Conservation (phyloP, 139 green algal genomes). For the Chlorella ohadii region DNA sequence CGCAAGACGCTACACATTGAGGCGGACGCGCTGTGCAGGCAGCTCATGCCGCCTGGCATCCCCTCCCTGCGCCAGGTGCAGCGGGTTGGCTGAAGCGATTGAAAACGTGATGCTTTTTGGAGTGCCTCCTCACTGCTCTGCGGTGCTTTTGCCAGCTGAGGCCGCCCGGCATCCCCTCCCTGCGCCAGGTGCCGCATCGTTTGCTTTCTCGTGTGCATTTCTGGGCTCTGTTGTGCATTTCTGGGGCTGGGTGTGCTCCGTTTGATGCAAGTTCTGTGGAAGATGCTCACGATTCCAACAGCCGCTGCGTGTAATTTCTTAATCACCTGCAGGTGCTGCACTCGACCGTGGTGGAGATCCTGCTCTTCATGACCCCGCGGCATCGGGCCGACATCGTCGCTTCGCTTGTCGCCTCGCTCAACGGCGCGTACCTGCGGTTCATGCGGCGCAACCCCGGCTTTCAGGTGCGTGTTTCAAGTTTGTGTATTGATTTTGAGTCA, state of each 20-base stretch:
- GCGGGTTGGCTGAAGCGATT: too few relatives aligned
- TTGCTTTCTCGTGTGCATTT: too few relatives aligned
- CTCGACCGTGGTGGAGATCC: slow-evolving; percentile 79
- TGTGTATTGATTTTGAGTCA: slow-evolving; percentile 49
- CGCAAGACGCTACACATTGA: slow-evolving; percentile 70
- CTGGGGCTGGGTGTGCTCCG: too few relatives aligned
- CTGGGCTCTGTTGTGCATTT: too few relatives aligned
- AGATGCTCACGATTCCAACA: too few relatives aligned
- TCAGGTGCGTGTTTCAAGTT: slow-evolving; percentile 27
- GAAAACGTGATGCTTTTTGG: too few relatives aligned
- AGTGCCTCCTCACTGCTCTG: too few relatives aligned
- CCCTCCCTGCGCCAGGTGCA: slow-evolving; percentile 46
- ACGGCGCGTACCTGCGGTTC: slow-evolving; percentile 66
- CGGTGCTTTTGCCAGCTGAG: too few relatives aligned
- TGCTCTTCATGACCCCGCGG: slow-evolving; percentile 77
- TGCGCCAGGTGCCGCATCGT: slow-evolving; percentile 49
- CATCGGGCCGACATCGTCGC: slow-evolving; percentile 72
- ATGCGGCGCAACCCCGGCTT: slow-evolving; percentile 73
- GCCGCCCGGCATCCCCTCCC: slow-evolving; percentile 58
- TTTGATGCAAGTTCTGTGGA: too few relatives aligned
- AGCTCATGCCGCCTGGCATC: slow-evolving; percentile 69
- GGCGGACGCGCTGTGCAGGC: slow-evolving; percentile 57
- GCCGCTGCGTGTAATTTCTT: not conserved
- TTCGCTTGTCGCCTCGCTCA: slow-evolving; percentile 66
- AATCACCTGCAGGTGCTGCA: slow-evolving; percentile 51